Evolutionary conservation across 805 yeast species (phyloP), one percentile per base, ranked within the genome.

Genomic region (Hanseniaspora singularis): DNA sequence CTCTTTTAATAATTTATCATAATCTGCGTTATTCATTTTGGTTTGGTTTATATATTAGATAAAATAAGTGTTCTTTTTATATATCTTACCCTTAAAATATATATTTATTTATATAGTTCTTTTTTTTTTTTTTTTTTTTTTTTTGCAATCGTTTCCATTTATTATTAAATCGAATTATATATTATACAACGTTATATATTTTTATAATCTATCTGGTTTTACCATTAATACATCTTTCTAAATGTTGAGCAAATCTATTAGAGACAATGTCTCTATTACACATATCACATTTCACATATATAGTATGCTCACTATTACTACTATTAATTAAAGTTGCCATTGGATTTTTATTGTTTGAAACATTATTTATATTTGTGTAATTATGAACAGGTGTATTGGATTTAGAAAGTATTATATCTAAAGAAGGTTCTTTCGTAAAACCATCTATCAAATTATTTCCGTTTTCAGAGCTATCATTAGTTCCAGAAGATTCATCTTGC

Each of bases 231-330:
- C 98, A 89, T 55, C 95, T 77, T 59, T 87, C 94, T 26, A 89
- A 71, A 63, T 89, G 98, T 34, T 84, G 87, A 2, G 97, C 96
- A 69, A 85, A 88, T 50, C 98, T 68, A 32, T 84, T 81, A 1
- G 95, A 95, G 0, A 95, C 89, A 7, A 89, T 81, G 56, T 80
- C 85, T 49, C 98, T 69, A 16, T 76, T 78, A 62, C 98, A 89
- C 53, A 82, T 81, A 4, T 72, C 70, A 64, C 98, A 89, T 48
- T 68, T 73, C 55, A 86, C 84, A 61, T 87, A 86, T 45, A 48
- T 45, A 5, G 36, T 6, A 33, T 41, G 38, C 3, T 26, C 40
- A 19, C 12, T 5, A 6, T 26, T 24, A 14, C 28, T 30, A 3
- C 20, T 19, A 22, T 39, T 39, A 19, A 28, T 23, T 12, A 31